These are phyloP conservation scores for Tympanopsis confertula DNA, from an alignment of 2,329 filamentous ascomycete species.

Conservation along the genomic window DNA sequence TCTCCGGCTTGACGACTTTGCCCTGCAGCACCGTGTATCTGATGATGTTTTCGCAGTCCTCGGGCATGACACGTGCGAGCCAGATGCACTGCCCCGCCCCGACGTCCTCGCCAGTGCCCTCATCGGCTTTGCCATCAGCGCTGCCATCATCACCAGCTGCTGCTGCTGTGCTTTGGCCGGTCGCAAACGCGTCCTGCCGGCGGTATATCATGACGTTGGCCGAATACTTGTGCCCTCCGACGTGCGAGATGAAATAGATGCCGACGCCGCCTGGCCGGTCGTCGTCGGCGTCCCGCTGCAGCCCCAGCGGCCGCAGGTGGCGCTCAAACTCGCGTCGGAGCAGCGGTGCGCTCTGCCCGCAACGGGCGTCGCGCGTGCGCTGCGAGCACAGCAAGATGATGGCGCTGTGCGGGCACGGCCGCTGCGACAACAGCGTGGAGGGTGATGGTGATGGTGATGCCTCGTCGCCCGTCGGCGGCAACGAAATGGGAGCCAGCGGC, in stretches of 20 bases:
- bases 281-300: conserved; percentile 81
- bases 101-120: conserved; percentile 19
- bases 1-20: conserved; percentile 82
- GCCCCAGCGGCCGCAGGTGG: conserved; percentile 70
- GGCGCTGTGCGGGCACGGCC: conserved; percentile 68
- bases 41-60: conserved; percentile 88
- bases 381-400: conserved; percentile 92
- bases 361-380: conserved; percentile 84
- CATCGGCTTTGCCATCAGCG: conserved; percentile 11
- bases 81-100: conserved; percentile 84
- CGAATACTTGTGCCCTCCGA: conserved; percentile 91
- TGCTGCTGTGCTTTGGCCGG: conserved; percentile 27
- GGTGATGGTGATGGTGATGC: conserved; percentile 15
- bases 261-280: conserved; percentile 82
- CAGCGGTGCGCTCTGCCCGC: conserved; percentile 84
- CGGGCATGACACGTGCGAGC: conserved; percentile 72
- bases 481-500: conserved; percentile 33
- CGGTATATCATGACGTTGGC: conserved; percentile 93
- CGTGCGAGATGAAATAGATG: conserved; percentile 92
- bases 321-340: conserved; percentile 81
- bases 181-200: conserved; percentile 42
- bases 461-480: conserved; percentile 8
- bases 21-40: conserved; percentile 82
- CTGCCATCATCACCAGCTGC: conserved; percentile 18
- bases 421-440: conserved; percentile 32